A percentile compares a stretch with the other conserved stretches of the same genome.
Evolutionary conservation across 352 stramenopile species (phyloP).

Genomic region (Globisporangium viniferum): DNA sequence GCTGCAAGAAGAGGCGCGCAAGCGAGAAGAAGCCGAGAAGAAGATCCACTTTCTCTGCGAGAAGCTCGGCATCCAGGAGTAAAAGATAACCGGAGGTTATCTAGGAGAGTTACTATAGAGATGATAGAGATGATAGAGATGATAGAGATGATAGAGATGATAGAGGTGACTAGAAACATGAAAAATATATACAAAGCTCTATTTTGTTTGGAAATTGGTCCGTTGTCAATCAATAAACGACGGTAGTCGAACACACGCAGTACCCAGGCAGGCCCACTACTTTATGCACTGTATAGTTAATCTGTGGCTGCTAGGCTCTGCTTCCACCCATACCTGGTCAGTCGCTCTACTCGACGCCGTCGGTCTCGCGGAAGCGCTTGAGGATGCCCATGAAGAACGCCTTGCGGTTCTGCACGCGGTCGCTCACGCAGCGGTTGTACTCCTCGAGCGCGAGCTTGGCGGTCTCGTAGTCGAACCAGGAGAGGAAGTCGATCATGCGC

Average conservation of each 20-base stretch:
- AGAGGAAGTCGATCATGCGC: slow-evolving; percentile 85
- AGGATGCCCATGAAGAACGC: slow-evolving; percentile 90
- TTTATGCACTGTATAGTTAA: not conserved
- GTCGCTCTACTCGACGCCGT: slow-evolving; percentile 56
- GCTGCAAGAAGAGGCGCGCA: slow-evolving; percentile 30
- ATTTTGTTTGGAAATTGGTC: not conserved
- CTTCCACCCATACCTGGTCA: not conserved
- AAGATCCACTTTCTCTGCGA: slow-evolving; percentile 45
- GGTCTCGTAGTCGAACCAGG: slow-evolving; percentile 89
- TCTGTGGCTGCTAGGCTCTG: not conserved
- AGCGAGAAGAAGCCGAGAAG: slow-evolving; percentile 35
- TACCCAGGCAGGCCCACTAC: not conserved
- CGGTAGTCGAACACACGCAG: not conserved
- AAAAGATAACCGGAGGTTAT: not conserved
- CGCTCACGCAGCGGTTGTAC: slow-evolving; percentile 71
- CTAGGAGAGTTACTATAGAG: not conserved
- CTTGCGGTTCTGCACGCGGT: slow-evolving; percentile 80
- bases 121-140: too few relatives aligned
- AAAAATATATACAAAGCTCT: not conserved
- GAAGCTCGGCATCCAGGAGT: slow-evolving; percentile 32
- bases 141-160: too few relatives aligned
- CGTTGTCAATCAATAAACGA: not conserved
- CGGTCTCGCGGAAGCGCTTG: slow-evolving; percentile 82
- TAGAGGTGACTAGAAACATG: too few relatives aligned
- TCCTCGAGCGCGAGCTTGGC: slow-evolving; percentile 78